Evolutionary conservation across 805 yeast genomes (phyloP), one percentile per base, ranked within the genome.

Genomic region (Ogataea chonburiensis): DNA sequence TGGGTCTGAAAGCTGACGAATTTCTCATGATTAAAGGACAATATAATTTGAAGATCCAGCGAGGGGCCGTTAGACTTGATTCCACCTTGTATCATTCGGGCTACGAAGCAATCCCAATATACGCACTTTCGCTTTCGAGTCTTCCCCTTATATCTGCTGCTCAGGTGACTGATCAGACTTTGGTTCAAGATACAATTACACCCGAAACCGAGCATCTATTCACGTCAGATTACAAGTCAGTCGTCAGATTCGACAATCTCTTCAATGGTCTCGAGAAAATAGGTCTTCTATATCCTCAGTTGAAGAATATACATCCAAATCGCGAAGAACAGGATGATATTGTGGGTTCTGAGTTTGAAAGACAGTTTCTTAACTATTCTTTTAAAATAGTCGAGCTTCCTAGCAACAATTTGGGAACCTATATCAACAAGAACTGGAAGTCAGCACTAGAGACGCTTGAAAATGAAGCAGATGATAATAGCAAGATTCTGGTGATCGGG

Each of bases 21-120:
- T 62, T 51, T 33, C 40, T 77, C 3, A 46, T 74, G 24, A 36
- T 77, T 1, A 58, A 62, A 37, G 83, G 84, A 1, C 76, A 69
- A 40, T 75, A 64, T 44, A 47, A 29, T 4, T 32, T 77, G 16
- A 50, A 52, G 3, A 57, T 77, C 0, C 68, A 66, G 41, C 52
- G 71, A 34, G 84, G 84, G 12, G 68, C 72, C 0, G 50, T 73
- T 0, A 43, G 56, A 3, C 41, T 77, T 1, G 77, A 78, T 43
- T 63, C 69, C 46, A 37, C 58, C 13, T 26, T 53, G 1, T 58
- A 58, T 47, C 68, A 49, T 48, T 64, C 58, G 13, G 43, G 43
- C 19, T 43, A 40, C 5, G 7, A 14, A 2, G 24, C 34, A 3
- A 46, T 38, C 13, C 49, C 36, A 24, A 60, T 55, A 52, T 65